Conservation (phyloP, 306 rosid species). For the Quercus cerris region DNA sequence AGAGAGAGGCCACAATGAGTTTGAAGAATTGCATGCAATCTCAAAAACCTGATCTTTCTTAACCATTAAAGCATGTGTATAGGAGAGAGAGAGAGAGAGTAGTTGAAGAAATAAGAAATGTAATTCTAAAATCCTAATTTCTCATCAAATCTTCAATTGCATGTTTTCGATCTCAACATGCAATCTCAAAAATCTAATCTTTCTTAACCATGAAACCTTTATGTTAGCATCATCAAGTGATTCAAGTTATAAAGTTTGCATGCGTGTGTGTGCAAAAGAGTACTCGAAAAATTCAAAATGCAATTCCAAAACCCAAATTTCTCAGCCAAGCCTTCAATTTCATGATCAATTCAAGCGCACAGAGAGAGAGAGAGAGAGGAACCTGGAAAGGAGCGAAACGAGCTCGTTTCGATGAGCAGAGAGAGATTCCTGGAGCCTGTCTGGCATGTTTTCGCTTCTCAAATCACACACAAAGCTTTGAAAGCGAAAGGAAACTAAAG, state of each 20-base stretch:
- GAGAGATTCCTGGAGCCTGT: constrained; percentile 32
- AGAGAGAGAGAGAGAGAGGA: neutral
- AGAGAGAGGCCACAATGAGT: too few relatives aligned
- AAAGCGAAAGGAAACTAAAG: neutral
- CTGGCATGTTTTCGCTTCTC: constrained; percentile 20
- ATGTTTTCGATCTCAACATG: neutral
- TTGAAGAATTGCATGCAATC: too few relatives aligned
- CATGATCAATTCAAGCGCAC: neutral
- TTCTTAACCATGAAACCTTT: neutral
- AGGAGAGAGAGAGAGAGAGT: too few relatives aligned
- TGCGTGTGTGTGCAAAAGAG: neutral
- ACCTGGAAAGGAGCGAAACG: constrained; percentile 45
- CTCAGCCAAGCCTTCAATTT: neutral
- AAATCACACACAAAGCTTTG: neutral
- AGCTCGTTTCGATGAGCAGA: constrained; percentile 28
- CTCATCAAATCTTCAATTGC: neutral
- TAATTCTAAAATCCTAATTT: too few relatives aligned
- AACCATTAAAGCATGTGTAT: too few relatives aligned
- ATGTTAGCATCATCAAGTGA: neutral
- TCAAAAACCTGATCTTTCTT: too few relatives aligned
- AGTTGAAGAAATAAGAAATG: too few relatives aligned
- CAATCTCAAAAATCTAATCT: neutral
- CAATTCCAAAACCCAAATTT: constrained; percentile 1
- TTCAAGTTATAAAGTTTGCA: neutral
- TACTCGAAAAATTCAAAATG: neutral